phyloP scores from a whole-genome alignment of 208 protist species.

The Trypanosomatidae sp. region DNA sequence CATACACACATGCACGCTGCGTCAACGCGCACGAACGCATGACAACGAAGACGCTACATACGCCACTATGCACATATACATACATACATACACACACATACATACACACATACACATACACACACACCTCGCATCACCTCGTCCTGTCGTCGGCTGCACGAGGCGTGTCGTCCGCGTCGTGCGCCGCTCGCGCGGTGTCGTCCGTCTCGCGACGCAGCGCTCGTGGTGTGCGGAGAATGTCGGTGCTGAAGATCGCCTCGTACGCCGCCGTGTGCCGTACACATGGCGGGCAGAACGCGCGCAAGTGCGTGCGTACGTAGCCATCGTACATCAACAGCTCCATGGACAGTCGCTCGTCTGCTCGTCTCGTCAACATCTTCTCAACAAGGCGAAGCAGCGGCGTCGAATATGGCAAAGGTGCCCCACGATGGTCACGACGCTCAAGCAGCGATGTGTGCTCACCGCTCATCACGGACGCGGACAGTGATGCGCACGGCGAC shows the following conservation, averaged over 20 bases:
- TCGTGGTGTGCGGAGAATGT: no score
- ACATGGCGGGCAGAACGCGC: conserved; percentile 12
- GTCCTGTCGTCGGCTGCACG: neutral
- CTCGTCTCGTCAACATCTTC: conserved; percentile 38
- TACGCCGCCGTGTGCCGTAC: conserved; percentile 12
- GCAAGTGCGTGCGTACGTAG: conserved; percentile 30
- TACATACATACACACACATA: no score
- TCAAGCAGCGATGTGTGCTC: conserved; percentile 8
- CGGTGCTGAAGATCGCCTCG: conserved; percentile 21
- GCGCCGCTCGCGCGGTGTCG: neutral
- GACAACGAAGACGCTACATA: no score
- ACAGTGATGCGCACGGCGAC: conserved; percentile 1
- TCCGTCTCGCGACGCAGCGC: no score
- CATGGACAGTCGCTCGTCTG: conserved; percentile 36
- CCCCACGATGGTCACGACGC: no score
- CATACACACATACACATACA: no score
- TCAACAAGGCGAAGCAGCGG: conserved; percentile 39
- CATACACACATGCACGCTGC: no score
- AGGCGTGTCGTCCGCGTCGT: neutral
- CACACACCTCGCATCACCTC: no score
- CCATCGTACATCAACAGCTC: conserved; percentile 32
- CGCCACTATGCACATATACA: no score
- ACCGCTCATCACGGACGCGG: conserved; percentile 4
- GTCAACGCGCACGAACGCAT: no score
- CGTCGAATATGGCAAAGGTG: no score